These are phyloP conservation scores for Penicillium sclerotiorum DNA, from an alignment of 2,329 filamentous ascomycete species.

Conservation along the genomic window DNA sequence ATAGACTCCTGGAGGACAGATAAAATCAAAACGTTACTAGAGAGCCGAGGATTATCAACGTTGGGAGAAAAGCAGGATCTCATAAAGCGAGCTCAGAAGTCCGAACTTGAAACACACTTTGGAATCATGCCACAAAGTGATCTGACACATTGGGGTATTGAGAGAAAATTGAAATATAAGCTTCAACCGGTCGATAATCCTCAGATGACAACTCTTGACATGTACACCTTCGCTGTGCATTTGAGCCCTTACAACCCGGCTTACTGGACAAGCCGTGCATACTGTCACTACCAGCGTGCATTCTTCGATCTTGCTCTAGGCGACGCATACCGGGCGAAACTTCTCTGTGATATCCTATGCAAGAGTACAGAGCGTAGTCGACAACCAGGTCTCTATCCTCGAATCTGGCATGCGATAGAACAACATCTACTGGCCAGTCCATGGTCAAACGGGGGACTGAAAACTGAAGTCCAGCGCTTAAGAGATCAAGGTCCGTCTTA, in stretches of 20 bases:
- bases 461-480: constrained; percentile 20
- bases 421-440: constrained; percentile 32
- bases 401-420: constrained; percentile 37
- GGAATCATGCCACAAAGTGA: constrained; percentile 28
- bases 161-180: constrained; percentile 13
- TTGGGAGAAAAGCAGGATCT: constrained; percentile 17
- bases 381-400: constrained; percentile 31
- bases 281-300: constrained; percentile 36
- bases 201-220: constrained; percentile 27
- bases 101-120: constrained; percentile 20
- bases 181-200: constrained; percentile 19
- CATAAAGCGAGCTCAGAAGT: constrained; percentile 22
- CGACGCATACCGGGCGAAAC: constrained; percentile 39
- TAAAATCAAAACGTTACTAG: constrained; percentile 14
- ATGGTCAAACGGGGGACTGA: constrained; percentile 6
- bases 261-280: constrained; percentile 41
- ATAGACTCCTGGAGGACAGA: constrained; percentile 6
- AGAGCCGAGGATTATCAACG: constrained; percentile 13
- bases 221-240: constrained; percentile 41
- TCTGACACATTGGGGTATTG: constrained; percentile 32
- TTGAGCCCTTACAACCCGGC: constrained; percentile 41
- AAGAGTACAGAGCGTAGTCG: constrained; percentile 23
- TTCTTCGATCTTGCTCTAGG: constrained; percentile 41
- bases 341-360: constrained; percentile 35
- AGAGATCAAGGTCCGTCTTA: constrained; percentile 30